These are phyloP conservation scores for Didymella exigua DNA, from an alignment of 2,329 filamentous ascomycete species.

Conservation along the genomic window DNA sequence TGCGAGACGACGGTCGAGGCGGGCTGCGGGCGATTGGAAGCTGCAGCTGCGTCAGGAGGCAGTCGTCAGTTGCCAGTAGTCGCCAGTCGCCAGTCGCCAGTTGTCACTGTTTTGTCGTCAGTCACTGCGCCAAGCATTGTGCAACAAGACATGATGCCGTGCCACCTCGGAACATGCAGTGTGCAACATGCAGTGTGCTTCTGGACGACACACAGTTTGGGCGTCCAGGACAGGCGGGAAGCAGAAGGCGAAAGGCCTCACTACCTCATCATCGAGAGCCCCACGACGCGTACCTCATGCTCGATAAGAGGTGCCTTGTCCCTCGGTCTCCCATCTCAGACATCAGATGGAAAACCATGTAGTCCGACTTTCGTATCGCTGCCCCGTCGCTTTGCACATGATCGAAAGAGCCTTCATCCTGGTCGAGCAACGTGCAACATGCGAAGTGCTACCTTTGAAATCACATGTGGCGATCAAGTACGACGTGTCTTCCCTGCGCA, in stretches of 20 bases:
- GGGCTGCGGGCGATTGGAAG: conserved; percentile 2
- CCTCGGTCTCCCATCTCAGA: background rate
- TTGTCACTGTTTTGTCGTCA: too few species aligned
- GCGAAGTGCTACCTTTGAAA: background rate
- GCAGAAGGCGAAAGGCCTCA: background rate
- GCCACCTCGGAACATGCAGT: too few species aligned
- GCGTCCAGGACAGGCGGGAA: too few species aligned
- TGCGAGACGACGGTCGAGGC: conserved; percentile 16
- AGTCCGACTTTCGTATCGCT: background rate
- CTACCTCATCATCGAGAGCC: background rate
- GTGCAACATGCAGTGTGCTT: too few species aligned
- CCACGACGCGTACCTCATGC: background rate
- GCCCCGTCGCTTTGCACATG: background rate
- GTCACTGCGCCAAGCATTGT: too few species aligned
- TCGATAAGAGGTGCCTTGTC: background rate
- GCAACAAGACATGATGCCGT: too few species aligned
- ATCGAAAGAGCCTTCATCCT: background rate
- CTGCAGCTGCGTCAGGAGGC: background rate
- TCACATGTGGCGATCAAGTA: background rate
- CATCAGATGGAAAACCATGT: background rate
- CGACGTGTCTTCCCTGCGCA: background rate
- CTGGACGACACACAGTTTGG: too few species aligned
- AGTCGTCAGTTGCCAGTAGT: too few species aligned
- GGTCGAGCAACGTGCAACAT: background rate
- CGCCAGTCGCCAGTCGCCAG: too few species aligned